Percentiles rank a stretch among this genome's conserved stretches.
These are phyloP conservation scores for Sphaerulina musiva DNA, from an alignment of 2,329 filamentous ascomycete species.

Conservation along the genomic window DNA sequence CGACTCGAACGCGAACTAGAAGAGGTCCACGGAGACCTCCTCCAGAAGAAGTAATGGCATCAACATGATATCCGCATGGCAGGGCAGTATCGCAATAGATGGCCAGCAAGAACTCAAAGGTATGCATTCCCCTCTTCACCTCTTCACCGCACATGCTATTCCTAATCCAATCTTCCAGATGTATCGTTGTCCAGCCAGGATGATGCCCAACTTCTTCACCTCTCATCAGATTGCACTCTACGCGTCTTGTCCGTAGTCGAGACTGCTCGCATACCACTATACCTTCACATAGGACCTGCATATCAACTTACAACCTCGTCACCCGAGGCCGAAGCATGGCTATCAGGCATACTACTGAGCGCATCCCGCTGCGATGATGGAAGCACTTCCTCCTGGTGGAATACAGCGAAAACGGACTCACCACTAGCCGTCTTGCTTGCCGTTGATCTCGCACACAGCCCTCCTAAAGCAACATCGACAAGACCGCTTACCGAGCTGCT, in stretches of 20 bases:
- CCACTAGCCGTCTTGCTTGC: constrained; percentile 18
- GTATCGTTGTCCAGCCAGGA: constrained; percentile 5
- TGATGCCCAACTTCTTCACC: neutral
- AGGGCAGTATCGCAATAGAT: constrained; percentile 13
- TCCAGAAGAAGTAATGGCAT: too few relatives aligned
- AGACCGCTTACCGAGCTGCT: constrained; percentile 34
- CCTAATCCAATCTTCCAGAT: neutral
- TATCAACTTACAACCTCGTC: constrained; percentile 7
- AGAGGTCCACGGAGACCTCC: too few relatives aligned
- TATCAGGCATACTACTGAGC: constrained; percentile 17
- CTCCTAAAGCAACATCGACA: neutral
- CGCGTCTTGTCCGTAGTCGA: constrained; percentile 20
- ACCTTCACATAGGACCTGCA: constrained; percentile 9
- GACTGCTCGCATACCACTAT: constrained; percentile 17
- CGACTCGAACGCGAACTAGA: neutral
- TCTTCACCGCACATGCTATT: neutral
- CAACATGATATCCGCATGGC: constrained; percentile 13
- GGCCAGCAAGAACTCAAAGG: constrained; percentile 8
- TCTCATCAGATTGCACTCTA: constrained; percentile 11
- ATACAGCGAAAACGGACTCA: constrained; percentile 17
- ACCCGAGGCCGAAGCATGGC: constrained; percentile 19
- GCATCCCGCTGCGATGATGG: constrained; percentile 1
- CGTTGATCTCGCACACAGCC: neutral
- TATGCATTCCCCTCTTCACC: neutral
- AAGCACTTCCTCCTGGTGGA: constrained; percentile 17